phyloP scores from a whole-genome alignment of 2,329 filamentous ascomycete species.

The Ceratocystis colombiana region DNA sequence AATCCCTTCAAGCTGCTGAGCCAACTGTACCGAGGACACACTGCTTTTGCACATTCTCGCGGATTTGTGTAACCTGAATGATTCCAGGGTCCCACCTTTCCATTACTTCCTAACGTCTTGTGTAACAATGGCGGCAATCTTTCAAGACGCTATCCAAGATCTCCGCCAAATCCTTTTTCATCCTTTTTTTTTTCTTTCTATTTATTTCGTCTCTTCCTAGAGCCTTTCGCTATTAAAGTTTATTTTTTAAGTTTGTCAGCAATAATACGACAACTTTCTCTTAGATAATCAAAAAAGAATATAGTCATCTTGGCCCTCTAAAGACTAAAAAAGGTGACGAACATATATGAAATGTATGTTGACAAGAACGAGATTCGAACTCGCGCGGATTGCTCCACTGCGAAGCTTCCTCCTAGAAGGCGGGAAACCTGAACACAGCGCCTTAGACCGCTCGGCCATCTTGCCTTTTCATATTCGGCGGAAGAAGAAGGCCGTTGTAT shows the following conservation, averaged over 20 bases:
- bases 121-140: background rate
- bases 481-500: background rate
- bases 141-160: no score
- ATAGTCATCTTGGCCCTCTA: background rate
- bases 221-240: no score
- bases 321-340: no score
- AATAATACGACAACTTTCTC: no score
- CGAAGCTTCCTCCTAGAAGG: constrained; percentile 11
- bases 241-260: no score
- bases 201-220: no score
- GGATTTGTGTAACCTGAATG: background rate
- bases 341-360: background rate
- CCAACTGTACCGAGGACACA: no score
- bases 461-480: background rate
- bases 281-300: background rate
- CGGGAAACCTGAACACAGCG: constrained; percentile 6
- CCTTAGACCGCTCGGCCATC: constrained; percentile 15
- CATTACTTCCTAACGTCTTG: background rate
- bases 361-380: constrained; percentile 29
- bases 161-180: no score
- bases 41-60: no score
- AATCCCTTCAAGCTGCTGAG: no score
- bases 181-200: no score
- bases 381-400: constrained; percentile 25
- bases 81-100: background rate